Evolutionary conservation across 1,284 basidiomycete species (phyloP).

Genomic region (Cryptococcus hybrid): DNA sequence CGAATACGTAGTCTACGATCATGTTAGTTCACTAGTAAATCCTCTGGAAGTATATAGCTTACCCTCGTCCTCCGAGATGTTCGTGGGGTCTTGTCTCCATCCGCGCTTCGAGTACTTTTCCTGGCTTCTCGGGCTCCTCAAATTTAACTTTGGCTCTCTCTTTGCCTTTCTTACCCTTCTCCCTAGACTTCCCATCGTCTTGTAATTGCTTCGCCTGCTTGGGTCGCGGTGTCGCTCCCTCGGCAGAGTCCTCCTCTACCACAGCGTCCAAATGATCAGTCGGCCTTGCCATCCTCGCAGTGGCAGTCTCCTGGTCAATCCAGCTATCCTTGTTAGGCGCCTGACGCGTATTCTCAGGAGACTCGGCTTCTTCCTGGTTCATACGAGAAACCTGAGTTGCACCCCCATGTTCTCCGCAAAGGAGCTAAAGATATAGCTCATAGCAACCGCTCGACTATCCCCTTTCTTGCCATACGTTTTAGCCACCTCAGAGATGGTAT

Average conservation of each 20-base stretch:
- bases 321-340: conserved; percentile 38
- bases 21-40: not conserved
- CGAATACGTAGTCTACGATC: conserved; percentile 44
- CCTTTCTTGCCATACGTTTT: conserved; percentile 25
- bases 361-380: not conserved
- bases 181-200: conserved; percentile 8
- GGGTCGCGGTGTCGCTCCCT: conserved; percentile 24
- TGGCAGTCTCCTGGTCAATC: conserved; percentile 30
- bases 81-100: too few relatives aligned
- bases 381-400: not conserved
- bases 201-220: conserved; percentile 13
- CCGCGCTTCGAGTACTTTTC: not conserved
- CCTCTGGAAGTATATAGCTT: not conserved
- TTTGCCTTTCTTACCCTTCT: conserved; percentile 13
- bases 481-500: conserved; percentile 23
- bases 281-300: not conserved
- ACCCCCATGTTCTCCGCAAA: conserved; percentile 28
- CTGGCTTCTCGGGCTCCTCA: conserved; percentile 24
- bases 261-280: conserved; percentile 7
- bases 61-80: conserved; percentile 7
- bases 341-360: not conserved
- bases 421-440: conserved; percentile 38
- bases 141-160: conserved; percentile 32
- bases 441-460: conserved; percentile 36
- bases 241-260: conserved; percentile 17